Percentiles rank a stretch among this genome's conserved stretches.
These are phyloP conservation scores for Thelonectria blattea DNA, from an alignment of 2,329 filamentous ascomycete genomes.

Conservation along the genomic window DNA sequence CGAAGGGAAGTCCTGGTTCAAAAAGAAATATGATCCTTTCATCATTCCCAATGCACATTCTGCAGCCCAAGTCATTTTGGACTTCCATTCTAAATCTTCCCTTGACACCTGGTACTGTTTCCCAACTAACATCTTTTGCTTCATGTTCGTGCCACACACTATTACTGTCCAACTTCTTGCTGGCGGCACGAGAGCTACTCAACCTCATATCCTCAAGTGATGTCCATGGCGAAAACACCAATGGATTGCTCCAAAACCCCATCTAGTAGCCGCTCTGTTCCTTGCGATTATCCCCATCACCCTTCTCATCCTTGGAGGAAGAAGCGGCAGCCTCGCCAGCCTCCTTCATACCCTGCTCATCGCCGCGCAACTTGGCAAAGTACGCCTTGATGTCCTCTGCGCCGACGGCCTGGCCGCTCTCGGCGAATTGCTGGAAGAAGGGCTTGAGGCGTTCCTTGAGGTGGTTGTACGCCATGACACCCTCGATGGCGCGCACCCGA, in stretches of 20 bases:
- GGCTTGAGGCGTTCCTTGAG: conserved; percentile 95
- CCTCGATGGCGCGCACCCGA: conserved; percentile 90
- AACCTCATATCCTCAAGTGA: background rate
- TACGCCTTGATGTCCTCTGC: conserved; percentile 97
- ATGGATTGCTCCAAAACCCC: background rate
- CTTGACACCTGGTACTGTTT: background rate
- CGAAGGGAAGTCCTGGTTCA: background rate
- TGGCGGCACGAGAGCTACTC: background rate
- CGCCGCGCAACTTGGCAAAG: conserved; percentile 92
- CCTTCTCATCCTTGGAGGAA: conserved; percentile 40
- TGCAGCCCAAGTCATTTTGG: background rate
- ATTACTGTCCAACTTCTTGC: background rate
- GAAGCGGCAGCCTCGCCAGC: conserved; percentile 60
- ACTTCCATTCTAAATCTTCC: background rate
- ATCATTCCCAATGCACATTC: background rate
- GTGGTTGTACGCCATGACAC: conserved; percentile 97
- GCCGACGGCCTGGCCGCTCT: conserved; percentile 84
- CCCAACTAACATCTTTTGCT: background rate
- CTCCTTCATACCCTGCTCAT: conserved; percentile 74
- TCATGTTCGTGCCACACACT: background rate
- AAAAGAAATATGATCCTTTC: background rate
- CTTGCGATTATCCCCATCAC: conserved; percentile 43
- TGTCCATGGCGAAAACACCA: too few species aligned
- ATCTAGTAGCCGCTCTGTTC: conserved; percentile 61
- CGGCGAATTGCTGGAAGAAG: conserved; percentile 92